A percentile compares a stretch with the other conserved stretches of the same genome.
phyloP scores from a whole-genome alignment of 352 stramenopile species.

The Globisporangium spinosum region DNA sequence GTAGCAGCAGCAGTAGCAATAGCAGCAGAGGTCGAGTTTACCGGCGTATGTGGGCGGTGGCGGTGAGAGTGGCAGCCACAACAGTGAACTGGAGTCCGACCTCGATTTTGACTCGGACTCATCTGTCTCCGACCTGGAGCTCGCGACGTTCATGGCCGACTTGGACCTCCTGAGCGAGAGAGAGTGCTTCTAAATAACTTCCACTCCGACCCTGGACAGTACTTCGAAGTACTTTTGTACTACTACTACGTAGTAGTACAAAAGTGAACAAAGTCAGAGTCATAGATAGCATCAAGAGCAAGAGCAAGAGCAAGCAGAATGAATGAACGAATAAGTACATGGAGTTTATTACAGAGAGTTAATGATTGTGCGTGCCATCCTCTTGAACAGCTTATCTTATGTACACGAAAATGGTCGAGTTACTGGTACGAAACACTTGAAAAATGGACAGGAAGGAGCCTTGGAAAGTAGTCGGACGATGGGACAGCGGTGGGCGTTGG shows the following conservation, averaged over 20 bases:
- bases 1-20: no score
- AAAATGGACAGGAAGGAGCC: background rate
- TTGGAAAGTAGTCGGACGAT: background rate
- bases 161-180: background rate
- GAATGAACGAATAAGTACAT: background rate
- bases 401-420: background rate
- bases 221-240: no score
- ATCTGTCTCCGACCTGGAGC: conserved; percentile 2
- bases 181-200: background rate
- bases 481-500: background rate
- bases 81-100: background rate
- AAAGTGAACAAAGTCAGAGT: no score
- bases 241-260: no score
- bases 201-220: background rate
- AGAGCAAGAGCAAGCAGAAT: background rate
- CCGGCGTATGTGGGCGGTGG: no score
- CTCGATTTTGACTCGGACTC: background rate
- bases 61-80: no score
- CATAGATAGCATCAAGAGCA: background rate
- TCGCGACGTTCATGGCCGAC: background rate
- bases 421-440: background rate
- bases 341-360: background rate
- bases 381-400: background rate
- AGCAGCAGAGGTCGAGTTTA: no score
- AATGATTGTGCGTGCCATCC: background rate